These are phyloP conservation scores for Sporodiniella umbellata DNA, from an alignment of 371 early-diverging fungal species.

Conservation along the genomic window DNA sequence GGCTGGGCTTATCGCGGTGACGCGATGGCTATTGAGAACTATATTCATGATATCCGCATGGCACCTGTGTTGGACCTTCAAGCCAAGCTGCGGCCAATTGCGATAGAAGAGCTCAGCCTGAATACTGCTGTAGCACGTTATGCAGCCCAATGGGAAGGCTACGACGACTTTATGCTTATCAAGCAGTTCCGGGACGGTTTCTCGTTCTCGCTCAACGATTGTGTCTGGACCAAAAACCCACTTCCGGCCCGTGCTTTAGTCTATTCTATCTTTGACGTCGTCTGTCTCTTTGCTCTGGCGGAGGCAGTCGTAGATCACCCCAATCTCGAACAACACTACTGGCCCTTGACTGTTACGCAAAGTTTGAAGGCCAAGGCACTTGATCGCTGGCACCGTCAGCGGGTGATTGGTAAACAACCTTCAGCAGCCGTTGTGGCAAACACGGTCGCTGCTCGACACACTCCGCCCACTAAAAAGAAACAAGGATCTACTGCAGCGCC, in stretches of 20 bases:
- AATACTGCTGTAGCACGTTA: conserved; percentile 23
- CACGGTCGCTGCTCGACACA: neutral
- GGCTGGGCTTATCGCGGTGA: conserved; percentile 44
- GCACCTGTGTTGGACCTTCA: conserved; percentile 37
- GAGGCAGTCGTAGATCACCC: conserved; percentile 9
- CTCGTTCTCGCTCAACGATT: conserved; percentile 24
- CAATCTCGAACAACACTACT: conserved; percentile 11
- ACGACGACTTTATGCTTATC: conserved; percentile 26
- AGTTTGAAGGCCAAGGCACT: conserved; percentile 12
- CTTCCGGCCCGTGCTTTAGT: conserved; percentile 37
- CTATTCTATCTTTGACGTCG: conserved; percentile 45
- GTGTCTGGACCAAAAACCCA: conserved; percentile 36
- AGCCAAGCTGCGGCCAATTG: conserved; percentile 23
- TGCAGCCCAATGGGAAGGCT: conserved; percentile 29
- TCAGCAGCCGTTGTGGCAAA: neutral
- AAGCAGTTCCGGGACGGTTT: conserved; percentile 30
- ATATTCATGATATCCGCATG: conserved; percentile 17
- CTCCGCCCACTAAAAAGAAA: neutral
- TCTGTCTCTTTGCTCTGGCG: conserved; percentile 30
- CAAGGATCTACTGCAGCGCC: neutral
- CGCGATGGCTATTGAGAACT: conserved; percentile 35
- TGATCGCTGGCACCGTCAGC: conserved; percentile 17
- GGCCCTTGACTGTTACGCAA: conserved; percentile 21
- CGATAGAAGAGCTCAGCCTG: conserved; percentile 26
- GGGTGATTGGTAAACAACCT: conserved; percentile 2